Evolutionary conservation across 169 alveolate species (phyloP).

Genomic region (Babesia bigemina): DNA sequence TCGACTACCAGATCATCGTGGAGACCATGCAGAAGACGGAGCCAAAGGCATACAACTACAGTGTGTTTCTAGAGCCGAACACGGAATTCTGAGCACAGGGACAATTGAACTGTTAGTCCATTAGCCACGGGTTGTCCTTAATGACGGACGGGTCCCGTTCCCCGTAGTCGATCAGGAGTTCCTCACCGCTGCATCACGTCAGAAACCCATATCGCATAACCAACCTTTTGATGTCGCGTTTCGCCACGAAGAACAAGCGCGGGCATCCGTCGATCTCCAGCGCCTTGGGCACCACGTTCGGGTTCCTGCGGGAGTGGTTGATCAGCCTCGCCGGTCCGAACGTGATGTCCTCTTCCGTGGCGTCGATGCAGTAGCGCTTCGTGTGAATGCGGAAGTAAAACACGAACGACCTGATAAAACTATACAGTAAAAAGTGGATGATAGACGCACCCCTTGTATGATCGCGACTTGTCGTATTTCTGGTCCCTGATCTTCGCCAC

Average conservation of each 20-base stretch:
- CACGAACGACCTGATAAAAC: conserved; percentile 79
- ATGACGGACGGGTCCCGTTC: conserved; percentile 83
- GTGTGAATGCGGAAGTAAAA: conserved; percentile 81
- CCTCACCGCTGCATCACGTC: conserved; percentile 78
- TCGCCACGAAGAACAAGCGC: conserved; percentile 80
- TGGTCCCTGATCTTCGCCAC: conserved; percentile 79
- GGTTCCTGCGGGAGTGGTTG: conserved; percentile 84
- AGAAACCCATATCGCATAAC: neutral
- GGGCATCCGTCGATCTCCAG: conserved; percentile 69
- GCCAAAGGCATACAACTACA: conserved; percentile 59
- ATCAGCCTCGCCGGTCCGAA: conserved; percentile 87
- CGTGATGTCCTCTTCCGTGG: conserved; percentile 83
- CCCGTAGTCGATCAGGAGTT: conserved; percentile 87
- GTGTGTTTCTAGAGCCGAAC: conserved; percentile 65
- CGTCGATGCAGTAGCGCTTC: conserved; percentile 82
- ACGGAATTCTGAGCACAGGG: conserved; percentile 19
- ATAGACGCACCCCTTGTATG: conserved; percentile 32
- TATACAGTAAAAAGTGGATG: neutral
- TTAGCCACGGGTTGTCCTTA: conserved; percentile 83
- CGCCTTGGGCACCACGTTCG: conserved; percentile 81
- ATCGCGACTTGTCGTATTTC: conserved; percentile 64
- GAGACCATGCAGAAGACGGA: conserved; percentile 64
- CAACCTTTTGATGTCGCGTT: conserved; percentile 74
- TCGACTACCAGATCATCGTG: conserved; percentile 57
- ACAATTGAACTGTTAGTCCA: conserved; percentile 22